Base-by-base conservation (phyloP, 2,329 filamentous ascomycete genomes). In the Penicillium sumatraense region DNA sequence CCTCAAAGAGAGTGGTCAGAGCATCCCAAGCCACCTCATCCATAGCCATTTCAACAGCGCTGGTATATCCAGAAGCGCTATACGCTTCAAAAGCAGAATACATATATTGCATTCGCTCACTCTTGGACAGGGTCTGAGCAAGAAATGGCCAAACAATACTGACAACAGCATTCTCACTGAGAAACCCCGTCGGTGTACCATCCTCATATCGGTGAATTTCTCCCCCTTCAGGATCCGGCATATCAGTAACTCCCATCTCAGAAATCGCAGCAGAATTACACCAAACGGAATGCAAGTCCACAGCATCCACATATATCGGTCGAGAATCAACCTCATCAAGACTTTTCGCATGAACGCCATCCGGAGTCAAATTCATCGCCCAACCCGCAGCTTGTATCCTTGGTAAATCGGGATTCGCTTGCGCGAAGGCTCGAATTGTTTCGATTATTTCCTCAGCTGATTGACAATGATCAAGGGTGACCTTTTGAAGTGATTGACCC, bases 1-100 rank as follows among this genome's bases (percentile, higher is more conserved):
- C 70, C 1, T 65, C 57, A 10, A 68, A 71, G 4, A 80, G 61
- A 6, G 68, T 62, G 2, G 72, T 59, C 40, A 81, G 65, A 0
- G 75, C 72, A 27, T 72, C 72, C 79, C 79, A 81, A 1, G 72
- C 70, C 42, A 75, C 76, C 47, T 81, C 78, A 54, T 81, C 78
- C 73, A 79, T 81, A 18, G 79, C 80, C 80, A 81, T 81, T 41
- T 81, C 80, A 13, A 81, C 70, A 27, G 79, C 69, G 2, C 79
- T 78, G 1, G 80, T 81, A 53, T 78, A 80, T 4, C 80, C 80
- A 0, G 74, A 74, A 0, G 67, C 61, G 51, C 75, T 75, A 52
- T 81, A 81, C 4, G 74, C 75, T 1, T 58, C 49, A 33, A 81
- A 72, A 0, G 76, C 79, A 2, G 72, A 69, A n/a, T 69, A 67